Percentiles rank a stretch among this genome's conserved stretches.
phyloP scores from a whole-genome alignment of 495 filamentous ascomycete genomes.

The Neurospora sp. region DNA sequence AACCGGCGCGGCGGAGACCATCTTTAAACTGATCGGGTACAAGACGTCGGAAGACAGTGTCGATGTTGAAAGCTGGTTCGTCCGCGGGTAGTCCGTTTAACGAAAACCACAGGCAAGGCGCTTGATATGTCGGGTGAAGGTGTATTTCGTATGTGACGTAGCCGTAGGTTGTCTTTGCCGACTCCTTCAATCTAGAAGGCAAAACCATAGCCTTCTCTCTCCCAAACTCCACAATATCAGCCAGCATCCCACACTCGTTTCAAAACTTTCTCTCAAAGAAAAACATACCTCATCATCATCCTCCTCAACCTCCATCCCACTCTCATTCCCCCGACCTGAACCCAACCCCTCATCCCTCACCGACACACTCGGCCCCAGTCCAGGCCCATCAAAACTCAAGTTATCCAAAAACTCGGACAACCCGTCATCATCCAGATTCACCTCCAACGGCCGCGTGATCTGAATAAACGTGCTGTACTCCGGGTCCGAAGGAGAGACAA shows the following conservation, averaged over 20 bases:
- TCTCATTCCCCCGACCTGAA: conserved; percentile 5
- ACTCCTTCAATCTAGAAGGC: background rate
- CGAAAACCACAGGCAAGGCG: conserved; percentile 50
- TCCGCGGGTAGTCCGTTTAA: conserved; percentile 35
- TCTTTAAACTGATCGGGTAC: conserved; percentile 55
- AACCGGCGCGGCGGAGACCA: conserved; percentile 47
- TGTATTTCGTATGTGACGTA: conserved; percentile 56
- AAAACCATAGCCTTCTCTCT: conserved; percentile 14
- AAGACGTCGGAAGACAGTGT: conserved; percentile 57
- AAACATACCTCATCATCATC: conserved; percentile 34
- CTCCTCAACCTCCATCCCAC: conserved; percentile 38
- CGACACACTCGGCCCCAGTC: background rate
- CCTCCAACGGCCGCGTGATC: conserved; percentile 36
- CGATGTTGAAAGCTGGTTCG: conserved; percentile 40
- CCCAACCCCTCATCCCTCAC: background rate
- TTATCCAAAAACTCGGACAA: conserved; percentile 30
- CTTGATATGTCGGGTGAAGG: conserved; percentile 46
- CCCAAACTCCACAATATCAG: too few relatives aligned
- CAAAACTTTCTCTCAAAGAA: background rate
- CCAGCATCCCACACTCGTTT: too few relatives aligned
- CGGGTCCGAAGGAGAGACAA: conserved; percentile 10
- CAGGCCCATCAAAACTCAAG: conserved; percentile 20
- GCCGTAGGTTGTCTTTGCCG: background rate
- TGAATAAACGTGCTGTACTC: conserved; percentile 36
- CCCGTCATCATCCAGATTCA: conserved; percentile 29